Percentiles rank a stretch among this genome's conserved stretches.
phyloP scores from a whole-genome alignment of 2,329 filamentous ascomycete genomes.

The Cladophialophora bantiana region DNA sequence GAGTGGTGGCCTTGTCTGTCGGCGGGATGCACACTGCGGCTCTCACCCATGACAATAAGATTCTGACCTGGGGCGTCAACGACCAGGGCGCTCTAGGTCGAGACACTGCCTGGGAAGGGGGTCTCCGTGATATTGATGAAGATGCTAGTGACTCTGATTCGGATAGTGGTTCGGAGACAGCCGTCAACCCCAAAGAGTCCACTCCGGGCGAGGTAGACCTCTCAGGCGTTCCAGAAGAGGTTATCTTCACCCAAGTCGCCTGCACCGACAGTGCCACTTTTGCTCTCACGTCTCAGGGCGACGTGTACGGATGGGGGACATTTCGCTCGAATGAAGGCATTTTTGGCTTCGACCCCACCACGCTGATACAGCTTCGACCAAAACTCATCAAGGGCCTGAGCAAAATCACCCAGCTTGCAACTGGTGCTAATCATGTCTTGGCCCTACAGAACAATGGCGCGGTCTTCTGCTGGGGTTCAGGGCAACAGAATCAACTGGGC shows the following conservation, averaged over 20 bases:
- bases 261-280: constrained; percentile 79
- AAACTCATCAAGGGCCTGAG: constrained; percentile 62
- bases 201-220: constrained; percentile 67
- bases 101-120: constrained; percentile 65
- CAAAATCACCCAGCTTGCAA: constrained; percentile 69
- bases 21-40: constrained; percentile 79
- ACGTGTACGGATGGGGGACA: constrained; percentile 83
- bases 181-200: constrained; percentile 74
- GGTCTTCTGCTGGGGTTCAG: constrained; percentile 74
- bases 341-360: constrained; percentile 59
- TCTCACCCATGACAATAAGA: constrained; percentile 77
- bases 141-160: constrained; percentile 51
- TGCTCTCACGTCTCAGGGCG: constrained; percentile 75
- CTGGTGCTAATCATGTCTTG: constrained; percentile 74
- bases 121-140: constrained; percentile 44
- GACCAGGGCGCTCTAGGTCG: constrained; percentile 80
- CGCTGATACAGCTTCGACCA: constrained; percentile 51
- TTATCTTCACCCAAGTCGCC: constrained; percentile 70
- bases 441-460: constrained; percentile 70
- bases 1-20: constrained; percentile 64
- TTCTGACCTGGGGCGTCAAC: constrained; percentile 89
- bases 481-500: constrained; percentile 74
- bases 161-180: constrained; percentile 58
- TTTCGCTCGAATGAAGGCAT: constrained; percentile 72
- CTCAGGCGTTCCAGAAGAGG: constrained; percentile 64